A percentile compares a stretch with the other conserved stretches of the same genome.
phyloP scores from a whole-genome alignment of 768 basidiomycete species.

The Leccinum truebloodii region DNA sequence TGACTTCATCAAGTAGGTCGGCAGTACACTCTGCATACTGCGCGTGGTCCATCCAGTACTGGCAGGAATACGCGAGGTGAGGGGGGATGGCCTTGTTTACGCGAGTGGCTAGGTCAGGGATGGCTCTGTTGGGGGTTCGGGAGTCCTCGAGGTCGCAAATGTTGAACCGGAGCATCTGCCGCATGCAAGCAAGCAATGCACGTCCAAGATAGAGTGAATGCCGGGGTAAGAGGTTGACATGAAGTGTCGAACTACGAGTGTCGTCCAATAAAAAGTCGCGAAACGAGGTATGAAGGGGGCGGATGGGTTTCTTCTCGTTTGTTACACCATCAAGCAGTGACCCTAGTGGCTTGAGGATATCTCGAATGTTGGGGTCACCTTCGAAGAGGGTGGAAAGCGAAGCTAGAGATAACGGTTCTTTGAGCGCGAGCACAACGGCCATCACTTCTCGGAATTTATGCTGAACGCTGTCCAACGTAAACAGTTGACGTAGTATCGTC shows the following conservation, averaged over 20 bases:
- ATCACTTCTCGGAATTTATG: slow-evolving; percentile 23
- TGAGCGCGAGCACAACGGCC: slow-evolving; percentile 19
- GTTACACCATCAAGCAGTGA: slow-evolving; percentile 24
- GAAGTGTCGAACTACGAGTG: slow-evolving; percentile 25
- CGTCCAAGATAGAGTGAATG: slow-evolving; percentile 25
- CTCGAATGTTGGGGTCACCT: slow-evolving; percentile 7
- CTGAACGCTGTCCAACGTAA: slow-evolving; percentile 6
- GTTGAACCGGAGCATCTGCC: slow-evolving; percentile 37
- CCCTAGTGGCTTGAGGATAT: slow-evolving; percentile 22
- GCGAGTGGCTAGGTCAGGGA: slow-evolving; percentile 17
- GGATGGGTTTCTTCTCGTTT: slow-evolving; percentile 22
- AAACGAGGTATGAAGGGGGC: slow-evolving; percentile 38
- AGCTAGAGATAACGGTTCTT: slow-evolving; percentile 19
- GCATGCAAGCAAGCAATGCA: slow-evolving; percentile 34
- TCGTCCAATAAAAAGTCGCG: slow-evolving; percentile 33
- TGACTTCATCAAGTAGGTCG: slow-evolving; percentile 17
- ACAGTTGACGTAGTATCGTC: slow-evolving; percentile 21
- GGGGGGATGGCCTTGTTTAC: slow-evolving; percentile 30
- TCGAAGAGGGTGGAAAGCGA: slow-evolving; percentile 18
- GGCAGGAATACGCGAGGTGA: slow-evolving; percentile 38
- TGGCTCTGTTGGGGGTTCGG: slow-evolving; percentile 28
- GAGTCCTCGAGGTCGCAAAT: slow-evolving; percentile 41
- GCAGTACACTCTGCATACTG: slow-evolving; percentile 10
- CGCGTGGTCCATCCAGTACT: slow-evolving; percentile 38
- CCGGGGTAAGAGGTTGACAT: slow-evolving; percentile 11